Base-by-base conservation (phyloP, 2,329 filamentous ascomycete species). In the Botryotinia convoluta region DNA sequence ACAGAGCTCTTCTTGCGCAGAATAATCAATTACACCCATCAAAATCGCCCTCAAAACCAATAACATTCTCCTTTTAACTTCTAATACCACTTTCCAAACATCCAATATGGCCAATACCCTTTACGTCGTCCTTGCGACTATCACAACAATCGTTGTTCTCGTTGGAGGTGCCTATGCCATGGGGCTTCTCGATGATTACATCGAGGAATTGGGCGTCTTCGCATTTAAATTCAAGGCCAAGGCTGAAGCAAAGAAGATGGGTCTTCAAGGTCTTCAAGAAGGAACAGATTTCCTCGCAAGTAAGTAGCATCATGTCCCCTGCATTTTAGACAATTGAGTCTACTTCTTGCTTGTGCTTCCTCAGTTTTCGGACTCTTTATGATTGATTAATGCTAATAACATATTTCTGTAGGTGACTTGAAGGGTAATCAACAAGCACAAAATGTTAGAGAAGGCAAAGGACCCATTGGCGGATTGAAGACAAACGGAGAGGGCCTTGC, bases 201-300 rank as follows among this genome's bases (percentile, higher is more conserved):
- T 84, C 69, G 81, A 83, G 73, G 77, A 81, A 74, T 71, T 84
- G 62, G 81, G 80, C 1, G 78, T 82, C 37, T 80, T 80, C 71
- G 74, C 83, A 69, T 82, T 84, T 78, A 83, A 84, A 77, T 81
- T 82, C 45, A 82, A 84, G 77, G 83, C 82, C 0, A 80, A 82
- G 76, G 82, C 82, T 12, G 83, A 84, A 76, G 79, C 81, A 59
- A 83, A 84, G 76, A 82, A 82, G 72, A 76, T 83, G 75, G 77
- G 83, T 75, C 81, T 82, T 14, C 75, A 83, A 75, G 83, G 83
- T 1, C 62, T 82, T 76, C 81, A 82, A 74, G 81, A 82, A 67
- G 83, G 83, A 29, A 75, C 83, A 73, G 83, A 83, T 75, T 84
- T 83, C 74, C 64, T 81, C 5, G 80, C 79, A 72, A 79, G 82